A percentile compares a stretch with the other conserved stretches of the same genome.
phyloP scores from a whole-genome alignment of 2,329 filamentous ascomycete genomes.

The Nakataea oryzae region DNA sequence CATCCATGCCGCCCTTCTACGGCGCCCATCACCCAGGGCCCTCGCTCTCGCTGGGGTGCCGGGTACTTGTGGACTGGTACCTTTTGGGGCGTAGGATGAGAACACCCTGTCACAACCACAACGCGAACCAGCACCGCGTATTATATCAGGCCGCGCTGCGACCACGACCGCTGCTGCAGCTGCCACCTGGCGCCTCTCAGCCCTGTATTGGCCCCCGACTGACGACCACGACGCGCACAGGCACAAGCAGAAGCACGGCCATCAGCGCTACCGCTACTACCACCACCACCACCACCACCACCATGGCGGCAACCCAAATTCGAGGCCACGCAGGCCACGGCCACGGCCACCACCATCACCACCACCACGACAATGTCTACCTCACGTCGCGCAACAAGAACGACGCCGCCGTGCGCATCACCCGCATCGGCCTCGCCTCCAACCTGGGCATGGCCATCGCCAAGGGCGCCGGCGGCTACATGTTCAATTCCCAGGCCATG shows the following conservation, averaged over 20 bases:
- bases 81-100: not conserved
- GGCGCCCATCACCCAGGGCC: conserved; percentile 3
- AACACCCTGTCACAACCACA: conserved; percentile 2
- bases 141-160: not conserved
- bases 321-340: conserved; percentile 22
- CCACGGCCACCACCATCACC: conserved; percentile 49
- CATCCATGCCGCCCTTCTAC: conserved; percentile 3
- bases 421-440: conserved; percentile 74
- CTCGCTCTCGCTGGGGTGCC: not conserved
- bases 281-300: conserved; percentile 12
- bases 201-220: not conserved
- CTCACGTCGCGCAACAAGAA: conserved; percentile 74
- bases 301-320: not conserved
- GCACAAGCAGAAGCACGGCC: conserved; percentile 7
- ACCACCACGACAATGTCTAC: conserved; percentile 79
- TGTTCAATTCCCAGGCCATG: conserved; percentile 91
- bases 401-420: conserved; percentile 90
- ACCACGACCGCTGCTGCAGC: conserved; percentile 8
- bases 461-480: conserved; percentile 85
- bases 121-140: not conserved
- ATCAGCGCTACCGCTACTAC: conserved; percentile 21
- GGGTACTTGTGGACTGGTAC: conserved; percentile 1
- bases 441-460: conserved; percentile 91
- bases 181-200: conserved; percentile 10
- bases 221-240: not conserved